These are phyloP conservation scores for Chenopodium formosanum DNA, from an alignment of 148 eudicot species.

Conservation along the genomic window DNA sequence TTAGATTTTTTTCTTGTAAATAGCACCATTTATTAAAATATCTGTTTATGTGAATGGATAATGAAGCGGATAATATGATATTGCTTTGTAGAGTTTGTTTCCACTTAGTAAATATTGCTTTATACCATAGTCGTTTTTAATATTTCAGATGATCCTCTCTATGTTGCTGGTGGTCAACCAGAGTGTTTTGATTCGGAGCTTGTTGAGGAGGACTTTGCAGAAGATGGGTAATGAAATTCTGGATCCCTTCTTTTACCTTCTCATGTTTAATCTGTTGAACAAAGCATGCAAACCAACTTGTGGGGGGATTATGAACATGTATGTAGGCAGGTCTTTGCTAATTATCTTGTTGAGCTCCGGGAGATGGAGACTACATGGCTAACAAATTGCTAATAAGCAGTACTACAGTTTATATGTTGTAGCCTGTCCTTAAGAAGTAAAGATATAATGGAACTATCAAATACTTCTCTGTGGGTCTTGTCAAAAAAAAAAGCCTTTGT, in stretches of 20 bases:
- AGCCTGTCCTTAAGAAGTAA: background rate
- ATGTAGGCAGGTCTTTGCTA: background rate
- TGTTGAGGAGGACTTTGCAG: conserved; percentile 57
- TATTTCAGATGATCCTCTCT: conserved; percentile 88
- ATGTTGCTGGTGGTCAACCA: conserved; percentile 78
- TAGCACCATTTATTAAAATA: background rate
- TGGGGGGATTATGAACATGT: background rate
- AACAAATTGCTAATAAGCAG: background rate
- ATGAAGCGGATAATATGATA: background rate
- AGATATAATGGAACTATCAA: too few relatives aligned
- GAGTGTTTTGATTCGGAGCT: conserved; percentile 45
- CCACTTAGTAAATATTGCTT: background rate
- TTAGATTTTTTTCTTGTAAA: background rate
- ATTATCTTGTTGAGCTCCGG: background rate
- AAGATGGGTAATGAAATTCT: conserved; percentile 65
- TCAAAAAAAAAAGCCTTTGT: background rate
- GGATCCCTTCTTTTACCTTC: background rate
- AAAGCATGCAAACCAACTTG: background rate
- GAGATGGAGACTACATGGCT: background rate
- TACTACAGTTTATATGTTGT: background rate
- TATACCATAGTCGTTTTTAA: conserved; percentile 31
- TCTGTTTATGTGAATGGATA: background rate
- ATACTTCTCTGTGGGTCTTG: too few relatives aligned
- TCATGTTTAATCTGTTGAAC: conserved; percentile 1
- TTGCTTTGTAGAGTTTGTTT: background rate